Evolutionary conservation across 2,329 filamentous ascomycete genomes (phyloP).

Genomic region (Penicillium concentricum): DNA sequence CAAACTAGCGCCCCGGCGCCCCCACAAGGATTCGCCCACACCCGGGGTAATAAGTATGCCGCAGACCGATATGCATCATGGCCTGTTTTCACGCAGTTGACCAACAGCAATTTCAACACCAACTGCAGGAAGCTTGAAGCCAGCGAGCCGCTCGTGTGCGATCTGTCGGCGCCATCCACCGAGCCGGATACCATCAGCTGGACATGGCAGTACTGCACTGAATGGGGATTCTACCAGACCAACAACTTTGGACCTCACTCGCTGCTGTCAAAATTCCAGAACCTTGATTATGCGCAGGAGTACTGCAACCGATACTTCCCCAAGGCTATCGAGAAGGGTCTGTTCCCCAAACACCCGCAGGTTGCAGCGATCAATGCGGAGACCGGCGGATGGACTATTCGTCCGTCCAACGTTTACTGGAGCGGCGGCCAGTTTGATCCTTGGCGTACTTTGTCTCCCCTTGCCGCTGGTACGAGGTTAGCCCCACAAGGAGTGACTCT

Average conservation of each 20-base stretch:
- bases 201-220: slow-evolving; percentile 55
- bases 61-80: slow-evolving; percentile 46
- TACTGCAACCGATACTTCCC: slow-evolving; percentile 53
- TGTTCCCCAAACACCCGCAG: slow-evolving; percentile 45
- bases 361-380: slow-evolving; percentile 41
- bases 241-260: slow-evolving; percentile 50
- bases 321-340: slow-evolving; percentile 35
- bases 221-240: slow-evolving; percentile 53
- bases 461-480: slow-evolving; percentile 40
- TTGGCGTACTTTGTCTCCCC: slow-evolving; percentile 50
- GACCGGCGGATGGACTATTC: slow-evolving; percentile 53
- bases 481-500: slow-evolving; percentile 41
- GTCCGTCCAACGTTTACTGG: slow-evolving; percentile 54
- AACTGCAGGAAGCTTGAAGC: slow-evolving; percentile 39
- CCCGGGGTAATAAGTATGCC: slow-evolving; percentile 42
- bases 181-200: slow-evolving; percentile 45
- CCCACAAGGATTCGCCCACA: slow-evolving; percentile 42
- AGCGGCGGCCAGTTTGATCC: slow-evolving; percentile 53
- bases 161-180: slow-evolving; percentile 35
- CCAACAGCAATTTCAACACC: slow-evolving; percentile 43
- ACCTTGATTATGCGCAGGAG: slow-evolving; percentile 44
- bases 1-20: slow-evolving; percentile 36
- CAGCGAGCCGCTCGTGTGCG: slow-evolving; percentile 33
- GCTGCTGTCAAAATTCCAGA: slow-evolving; percentile 50
- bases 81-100: slow-evolving; percentile 35